Conservation (phyloP, 805 yeast genomes). For the Cephaloascus fragrans region DNA sequence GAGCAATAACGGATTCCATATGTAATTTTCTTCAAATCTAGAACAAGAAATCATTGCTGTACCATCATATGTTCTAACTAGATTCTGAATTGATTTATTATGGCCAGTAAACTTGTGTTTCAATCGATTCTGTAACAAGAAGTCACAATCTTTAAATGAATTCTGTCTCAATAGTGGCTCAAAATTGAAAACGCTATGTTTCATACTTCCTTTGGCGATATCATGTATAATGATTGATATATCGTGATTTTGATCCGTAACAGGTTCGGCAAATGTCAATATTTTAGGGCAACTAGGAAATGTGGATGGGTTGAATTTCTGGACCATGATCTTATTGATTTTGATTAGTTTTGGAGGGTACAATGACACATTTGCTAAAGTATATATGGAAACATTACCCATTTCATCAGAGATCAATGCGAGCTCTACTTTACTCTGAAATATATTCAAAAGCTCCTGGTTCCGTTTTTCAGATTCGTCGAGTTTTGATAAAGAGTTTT, state of each 20-base stretch:
- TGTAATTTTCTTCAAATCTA: slow-evolving; percentile 50
- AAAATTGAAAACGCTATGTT: slow-evolving; percentile 20
- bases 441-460: background rate
- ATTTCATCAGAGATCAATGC: slow-evolving; percentile 19
- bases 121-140: slow-evolving; percentile 8
- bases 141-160: slow-evolving; percentile 9
- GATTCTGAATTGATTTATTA: slow-evolving; percentile 61
- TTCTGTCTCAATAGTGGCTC: slow-evolving; percentile 14
- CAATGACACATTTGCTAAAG: slow-evolving; percentile 39
- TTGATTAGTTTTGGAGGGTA: slow-evolving; percentile 47
- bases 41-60: slow-evolving; percentile 47
- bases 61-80: slow-evolving; percentile 63
- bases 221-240: slow-evolving; percentile 38
- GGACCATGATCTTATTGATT: slow-evolving; percentile 23
- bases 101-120: slow-evolving; percentile 75
- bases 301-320: slow-evolving; percentile 11
- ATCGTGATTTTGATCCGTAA: slow-evolving; percentile 8
- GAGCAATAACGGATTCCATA: slow-evolving; percentile 40
- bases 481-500: slow-evolving; percentile 1
- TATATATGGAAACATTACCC: slow-evolving; percentile 33
- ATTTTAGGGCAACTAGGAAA: slow-evolving; percentile 8
- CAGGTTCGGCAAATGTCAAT: background rate
- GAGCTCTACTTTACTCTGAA: background rate
- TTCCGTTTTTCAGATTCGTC: background rate
- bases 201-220: slow-evolving; percentile 18